A percentile compares a stretch with the other conserved stretches of the same genome.
Evolutionary conservation across 805 yeast species (phyloP).

Genomic region (Lipomyces oligophaga): DNA sequence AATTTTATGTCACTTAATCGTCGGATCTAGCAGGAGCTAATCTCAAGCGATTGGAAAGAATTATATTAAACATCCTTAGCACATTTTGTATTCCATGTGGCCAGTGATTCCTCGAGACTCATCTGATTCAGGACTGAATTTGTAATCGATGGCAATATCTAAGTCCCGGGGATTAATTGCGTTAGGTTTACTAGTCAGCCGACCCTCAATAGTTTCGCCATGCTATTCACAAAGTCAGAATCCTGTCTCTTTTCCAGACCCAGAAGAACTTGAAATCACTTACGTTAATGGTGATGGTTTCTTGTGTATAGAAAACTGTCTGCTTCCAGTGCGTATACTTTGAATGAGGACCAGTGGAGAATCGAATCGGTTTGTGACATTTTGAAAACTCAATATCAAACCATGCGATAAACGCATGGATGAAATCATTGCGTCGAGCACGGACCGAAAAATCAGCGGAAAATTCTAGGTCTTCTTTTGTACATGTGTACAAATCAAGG

Average conservation of each 20-base stretch:
- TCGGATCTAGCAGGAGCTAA: too few relatives aligned
- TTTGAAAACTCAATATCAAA: slow-evolving; percentile 85
- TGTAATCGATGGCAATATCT: slow-evolving; percentile 67
- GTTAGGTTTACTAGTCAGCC: slow-evolving; percentile 73
- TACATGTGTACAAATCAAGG: slow-evolving; percentile 86
- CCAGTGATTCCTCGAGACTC: slow-evolving; percentile 9
- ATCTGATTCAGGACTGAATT: slow-evolving; percentile 44
- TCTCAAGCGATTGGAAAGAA: too few relatives aligned
- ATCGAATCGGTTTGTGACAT: slow-evolving; percentile 50
- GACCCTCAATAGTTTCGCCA: slow-evolving; percentile 74
- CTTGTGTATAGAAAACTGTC: slow-evolving; percentile 84
- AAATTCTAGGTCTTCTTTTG: slow-evolving; percentile 76
- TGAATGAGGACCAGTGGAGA: slow-evolving; percentile 93
- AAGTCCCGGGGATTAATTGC: slow-evolving; percentile 78
- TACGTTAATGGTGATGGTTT: slow-evolving; percentile 52
- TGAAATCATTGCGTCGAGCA: slow-evolving; percentile 72
- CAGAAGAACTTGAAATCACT: slow-evolving; percentile 2
- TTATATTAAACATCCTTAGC: slow-evolving; percentile 4
- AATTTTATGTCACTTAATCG: too few relatives aligned
- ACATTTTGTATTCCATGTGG: slow-evolving; percentile 21
- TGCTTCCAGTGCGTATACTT: slow-evolving; percentile 99
- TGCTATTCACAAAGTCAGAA: slow-evolving; percentile 43
- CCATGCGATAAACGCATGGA: slow-evolving; percentile 92
- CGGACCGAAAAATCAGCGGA: slow-evolving; percentile 61
- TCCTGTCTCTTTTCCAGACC: background rate